Evolutionary conservation across 192 early-diverging fungal species (phyloP), one percentile per base, ranked within the genome.

Genomic region (Chytriomyces confervae): DNA sequence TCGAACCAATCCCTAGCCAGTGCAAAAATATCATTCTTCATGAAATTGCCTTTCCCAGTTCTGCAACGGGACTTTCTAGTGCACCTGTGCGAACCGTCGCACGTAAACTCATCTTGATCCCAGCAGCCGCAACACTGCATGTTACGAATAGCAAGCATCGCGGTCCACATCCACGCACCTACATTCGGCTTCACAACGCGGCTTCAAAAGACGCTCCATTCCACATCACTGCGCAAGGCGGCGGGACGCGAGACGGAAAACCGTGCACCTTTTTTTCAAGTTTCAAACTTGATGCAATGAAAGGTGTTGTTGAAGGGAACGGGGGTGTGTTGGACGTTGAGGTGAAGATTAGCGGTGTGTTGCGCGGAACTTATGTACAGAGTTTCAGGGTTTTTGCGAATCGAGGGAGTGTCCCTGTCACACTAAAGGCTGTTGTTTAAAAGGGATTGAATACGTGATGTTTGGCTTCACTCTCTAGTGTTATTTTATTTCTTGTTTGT

Each of bases 381-480:
- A 49, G 72, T 44, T 74, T 74, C 48, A 8, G 72, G 36, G 62
- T 74, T 8, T 74, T 74, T 62, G 72, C 61, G 20, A 44, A 27
- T 10, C 11, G 47, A 9, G 72, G 72, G 45, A 74, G 45, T 23
- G 72, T 74, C 36, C 72, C 72, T 8, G 61, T 74, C 45, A 74
- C 72, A 20, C 43, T 74, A 45, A 61, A 61, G 72, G 62, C 36
- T 61, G 72, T 74, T 9, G 24, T 74, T 61, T 74, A 44, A 74
- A 47, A 27, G 43, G 63, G 24, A 27, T 27, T 27, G 24, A n/a
- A 20, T 57, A 5, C 53, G 20, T 57, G 53, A 57, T 13, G 3
- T 57, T 57, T 57, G 20, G 13, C 3, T 57, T 57, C 16, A 57
- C 53, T 36, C 36, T 36, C 36, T 36, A 1, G 36, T 36, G 36